These are phyloP conservation scores for Plenodomus tracheiphilus DNA, from an alignment of 2,329 filamentous ascomycete species.

Conservation along the genomic window DNA sequence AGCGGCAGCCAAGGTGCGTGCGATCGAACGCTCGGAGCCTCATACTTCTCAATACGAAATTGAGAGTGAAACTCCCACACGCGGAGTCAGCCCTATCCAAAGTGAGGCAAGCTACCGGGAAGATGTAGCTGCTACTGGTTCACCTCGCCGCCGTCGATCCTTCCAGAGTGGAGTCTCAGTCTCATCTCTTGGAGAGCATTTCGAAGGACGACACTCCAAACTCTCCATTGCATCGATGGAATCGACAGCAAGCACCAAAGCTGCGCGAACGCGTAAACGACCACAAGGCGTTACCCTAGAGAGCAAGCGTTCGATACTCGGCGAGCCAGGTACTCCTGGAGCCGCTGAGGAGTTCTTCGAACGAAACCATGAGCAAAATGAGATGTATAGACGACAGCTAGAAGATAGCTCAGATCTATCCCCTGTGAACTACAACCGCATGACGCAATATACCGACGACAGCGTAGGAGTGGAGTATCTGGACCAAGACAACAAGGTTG, in stretches of 20 bases:
- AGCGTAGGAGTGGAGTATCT: constrained; percentile 59
- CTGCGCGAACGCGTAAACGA: constrained; percentile 57
- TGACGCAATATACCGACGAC: constrained; percentile 58
- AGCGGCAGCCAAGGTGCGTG: constrained; percentile 45
- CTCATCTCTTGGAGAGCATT: constrained; percentile 65
- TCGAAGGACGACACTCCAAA: constrained; percentile 55
- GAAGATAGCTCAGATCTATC: constrained; percentile 50
- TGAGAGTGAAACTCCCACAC: constrained; percentile 46
- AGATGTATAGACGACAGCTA: constrained; percentile 54
- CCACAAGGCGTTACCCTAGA: constrained; percentile 58
- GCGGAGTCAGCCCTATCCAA: constrained; percentile 83
- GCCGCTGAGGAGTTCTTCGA: constrained; percentile 56
- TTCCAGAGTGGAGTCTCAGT: constrained; percentile 51
- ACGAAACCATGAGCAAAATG: constrained; percentile 62
- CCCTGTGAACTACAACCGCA: constrained; percentile 56
- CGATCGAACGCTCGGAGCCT: constrained; percentile 38
- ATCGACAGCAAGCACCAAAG: constrained; percentile 61
- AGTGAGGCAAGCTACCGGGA: constrained; percentile 79
- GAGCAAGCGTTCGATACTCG: constrained; percentile 54
- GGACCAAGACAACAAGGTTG: constrained; percentile 52
- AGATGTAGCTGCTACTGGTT: constrained; percentile 25
- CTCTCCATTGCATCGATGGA: constrained; percentile 63
- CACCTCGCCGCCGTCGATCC: constrained; percentile 55
- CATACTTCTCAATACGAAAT: constrained; percentile 44
- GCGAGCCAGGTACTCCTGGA: constrained; percentile 36